These are phyloP conservation scores for Sporisorium sorghi DNA, from an alignment of 1,284 basidiomycete species.

Conservation along the genomic window DNA sequence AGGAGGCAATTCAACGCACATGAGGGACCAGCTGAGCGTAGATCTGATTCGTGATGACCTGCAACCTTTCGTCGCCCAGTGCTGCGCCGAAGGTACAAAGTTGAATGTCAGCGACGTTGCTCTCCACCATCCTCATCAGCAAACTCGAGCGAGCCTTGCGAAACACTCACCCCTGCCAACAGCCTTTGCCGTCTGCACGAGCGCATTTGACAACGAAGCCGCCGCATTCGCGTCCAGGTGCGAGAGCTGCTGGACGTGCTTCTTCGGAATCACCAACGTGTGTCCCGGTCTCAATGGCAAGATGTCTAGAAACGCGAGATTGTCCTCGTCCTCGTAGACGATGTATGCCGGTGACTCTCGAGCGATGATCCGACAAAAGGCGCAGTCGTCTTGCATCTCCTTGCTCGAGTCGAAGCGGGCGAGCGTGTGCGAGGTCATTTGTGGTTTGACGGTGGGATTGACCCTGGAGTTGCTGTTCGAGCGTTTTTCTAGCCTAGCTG, in stretches of 20 bases:
- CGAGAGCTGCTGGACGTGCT: conserved; percentile 33
- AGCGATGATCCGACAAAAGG: conserved; percentile 46
- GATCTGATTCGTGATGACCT: conserved; percentile 73
- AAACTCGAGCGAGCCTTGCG: neutral
- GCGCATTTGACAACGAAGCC: conserved; percentile 35
- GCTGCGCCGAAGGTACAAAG: conserved; percentile 17
- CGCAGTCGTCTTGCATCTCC: conserved; percentile 40
- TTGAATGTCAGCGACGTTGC: neutral
- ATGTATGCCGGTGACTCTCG: conserved; percentile 30
- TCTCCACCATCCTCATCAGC: neutral
- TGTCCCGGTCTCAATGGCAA: conserved; percentile 75
- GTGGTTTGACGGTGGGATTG: neutral
- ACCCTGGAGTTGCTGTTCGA: neutral
- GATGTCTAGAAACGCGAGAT: conserved; percentile 81
- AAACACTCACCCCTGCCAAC: conserved; percentile 42
- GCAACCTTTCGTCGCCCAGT: conserved; percentile 55
- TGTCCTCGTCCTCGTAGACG: conserved; percentile 72
- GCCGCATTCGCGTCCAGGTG: conserved; percentile 26
- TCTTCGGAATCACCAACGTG: conserved; percentile 53
- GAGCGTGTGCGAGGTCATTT: conserved; percentile 48
- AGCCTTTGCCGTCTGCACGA: conserved; percentile 42
- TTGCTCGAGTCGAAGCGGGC: conserved; percentile 36
- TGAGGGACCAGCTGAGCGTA: conserved; percentile 84
- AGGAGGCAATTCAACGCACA: conserved; percentile 72
- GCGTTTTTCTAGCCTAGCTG: too few species aligned